phyloP scores from a whole-genome alignment of 805 yeast genomes.

The Kuraishia hungarica region DNA sequence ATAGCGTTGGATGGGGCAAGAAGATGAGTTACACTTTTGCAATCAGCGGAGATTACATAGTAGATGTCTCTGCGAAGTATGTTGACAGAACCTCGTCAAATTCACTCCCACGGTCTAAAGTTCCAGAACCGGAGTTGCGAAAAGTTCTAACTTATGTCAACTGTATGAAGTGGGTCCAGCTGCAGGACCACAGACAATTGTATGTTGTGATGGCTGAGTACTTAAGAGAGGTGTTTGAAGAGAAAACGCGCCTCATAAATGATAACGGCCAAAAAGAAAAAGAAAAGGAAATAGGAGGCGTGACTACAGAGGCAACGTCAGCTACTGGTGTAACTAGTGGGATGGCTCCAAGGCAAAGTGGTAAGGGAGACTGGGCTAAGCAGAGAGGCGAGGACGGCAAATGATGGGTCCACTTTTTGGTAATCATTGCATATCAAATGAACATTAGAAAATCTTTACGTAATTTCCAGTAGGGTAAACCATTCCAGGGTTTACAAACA shows the following conservation, averaged over 20 bases:
- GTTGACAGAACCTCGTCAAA: constrained; percentile 30
- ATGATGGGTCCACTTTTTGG: not conserved
- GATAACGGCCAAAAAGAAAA: not conserved
- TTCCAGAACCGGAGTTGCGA: constrained; percentile 30
- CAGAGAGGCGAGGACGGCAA: constrained; percentile 70
- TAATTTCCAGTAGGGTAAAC: no score
- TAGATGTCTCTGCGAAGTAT: constrained; percentile 67
- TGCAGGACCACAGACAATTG: constrained; percentile 25
- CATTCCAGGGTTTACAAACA: no score
- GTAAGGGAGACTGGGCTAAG: constrained; percentile 68
- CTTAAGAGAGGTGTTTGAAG: constrained; percentile 24
- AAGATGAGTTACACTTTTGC: constrained; percentile 85
- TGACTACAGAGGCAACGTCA: constrained; percentile 10
- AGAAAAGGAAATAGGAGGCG: not conserved
- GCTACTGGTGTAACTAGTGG: constrained; percentile 10
- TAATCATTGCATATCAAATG: not conserved
- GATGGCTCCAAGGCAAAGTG: constrained; percentile 60
- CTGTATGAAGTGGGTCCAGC: constrained; percentile 17
- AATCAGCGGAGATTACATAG: constrained; percentile 47
- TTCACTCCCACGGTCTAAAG: constrained; percentile 36
- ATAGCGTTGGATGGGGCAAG: constrained; percentile 86
- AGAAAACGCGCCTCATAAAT: constrained; percentile 4
- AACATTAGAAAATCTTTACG: no score
- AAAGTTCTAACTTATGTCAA: constrained; percentile 29
- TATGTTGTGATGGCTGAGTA: constrained; percentile 27